Evolutionary conservation across 2,329 filamentous ascomycete species (phyloP).

Genomic region (Stemphylium beticola): DNA sequence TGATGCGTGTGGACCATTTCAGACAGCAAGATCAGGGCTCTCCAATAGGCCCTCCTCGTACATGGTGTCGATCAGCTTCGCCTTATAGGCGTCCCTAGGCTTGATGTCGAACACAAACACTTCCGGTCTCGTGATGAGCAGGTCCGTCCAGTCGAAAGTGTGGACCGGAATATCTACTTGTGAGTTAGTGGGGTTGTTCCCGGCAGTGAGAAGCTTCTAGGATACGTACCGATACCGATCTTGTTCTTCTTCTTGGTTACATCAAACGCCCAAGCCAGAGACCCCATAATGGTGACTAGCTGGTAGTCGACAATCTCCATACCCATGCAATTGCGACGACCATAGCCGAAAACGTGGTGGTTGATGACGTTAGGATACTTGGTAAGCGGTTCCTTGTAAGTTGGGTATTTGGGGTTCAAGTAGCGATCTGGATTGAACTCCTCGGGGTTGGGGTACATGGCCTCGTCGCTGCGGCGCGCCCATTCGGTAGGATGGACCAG

Average conservation of each 20-base stretch:
- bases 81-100: constrained; percentile 1
- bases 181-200: not conserved
- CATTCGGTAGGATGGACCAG: constrained; percentile 23
- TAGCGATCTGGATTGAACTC: constrained; percentile 65
- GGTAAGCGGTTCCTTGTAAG: constrained; percentile 19
- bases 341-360: constrained; percentile 19
- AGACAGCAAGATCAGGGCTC: not conserved
- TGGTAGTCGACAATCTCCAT: constrained; percentile 20
- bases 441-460: constrained; percentile 65
- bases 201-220: not conserved
- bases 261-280: constrained; percentile 23
- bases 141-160: constrained; percentile 2
- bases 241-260: constrained; percentile 7
- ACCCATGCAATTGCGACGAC: constrained; percentile 20
- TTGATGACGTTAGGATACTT: constrained; percentile 17
- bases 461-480: constrained; percentile 62
- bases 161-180: not conserved
- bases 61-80: constrained; percentile 3
- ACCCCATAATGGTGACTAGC: constrained; percentile 13
- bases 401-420: constrained; percentile 43
- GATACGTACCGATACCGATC: not conserved
- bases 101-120: constrained; percentile 6
- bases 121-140: constrained; percentile 2
- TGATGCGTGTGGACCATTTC: not conserved
- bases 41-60: constrained; percentile 2